Evolutionary conservation across 2,329 filamentous ascomycete species (phyloP), one percentile per base, ranked within the genome.

Genomic region (Endothia cerciana): DNA sequence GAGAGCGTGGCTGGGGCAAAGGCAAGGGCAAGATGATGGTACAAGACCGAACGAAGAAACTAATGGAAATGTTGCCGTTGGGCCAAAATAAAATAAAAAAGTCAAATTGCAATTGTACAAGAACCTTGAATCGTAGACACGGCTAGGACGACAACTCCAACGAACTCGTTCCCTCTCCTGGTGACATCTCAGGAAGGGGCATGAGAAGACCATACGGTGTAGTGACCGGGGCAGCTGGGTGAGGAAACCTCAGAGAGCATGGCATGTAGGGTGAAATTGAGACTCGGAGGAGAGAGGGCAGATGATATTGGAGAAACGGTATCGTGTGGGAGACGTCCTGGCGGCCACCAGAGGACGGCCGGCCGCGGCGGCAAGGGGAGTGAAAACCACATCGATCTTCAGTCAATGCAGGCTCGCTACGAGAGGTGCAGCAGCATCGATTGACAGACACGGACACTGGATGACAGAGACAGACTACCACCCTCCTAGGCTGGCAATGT

Each of bases 141-240:
- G 55, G 45, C 62, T 61, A 69, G 57, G 45, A 58, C 71, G 76
- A 74, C 73, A 70, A 76, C 74, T 73, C 75, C 74, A 71, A 72
- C 74, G 76, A 77, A 71, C 72, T 73, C 69, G 76, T 73, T n/a
- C 71, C 73, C 68, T 67, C 69, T 69, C 67, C 72, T 72, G 71
- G 75, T 74, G 72, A 66, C 66, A 67, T 62, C 66, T 66, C 65
- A 59, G 65, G 65, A 49, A 60, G 68, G 55, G 51, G 57, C 67
- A 63, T 47, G 67, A 45, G 65, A 60, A 69, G 70, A 57, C 68
- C 64, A 69, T 59, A 70, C 71, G 70, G 71, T 65, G 64, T 70
- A 68, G 69, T 64, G 71, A 65, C 67, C 58, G 70, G 62, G 17
- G 38, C 33, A 49, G 55, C 40, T 51, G n/a, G 28, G 53, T 43